Base-by-base conservation (phyloP, 805 yeast genomes). In the Ogataea thermomethanolica region DNA sequence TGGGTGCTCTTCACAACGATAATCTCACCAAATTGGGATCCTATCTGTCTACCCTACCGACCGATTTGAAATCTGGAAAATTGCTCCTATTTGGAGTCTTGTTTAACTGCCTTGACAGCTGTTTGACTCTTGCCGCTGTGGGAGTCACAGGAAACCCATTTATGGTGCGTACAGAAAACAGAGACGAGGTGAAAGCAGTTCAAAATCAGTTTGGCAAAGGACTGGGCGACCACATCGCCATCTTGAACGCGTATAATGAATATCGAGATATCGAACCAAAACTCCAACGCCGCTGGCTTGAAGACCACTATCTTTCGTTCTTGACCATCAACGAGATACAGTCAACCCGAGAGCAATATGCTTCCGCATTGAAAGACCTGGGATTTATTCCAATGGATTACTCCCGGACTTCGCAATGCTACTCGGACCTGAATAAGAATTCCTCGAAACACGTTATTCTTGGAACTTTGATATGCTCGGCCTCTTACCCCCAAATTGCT, bases 51-150 rank as follows among this genome's bases (percentile, higher is more conserved):
- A 68, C 82, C 54, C 67, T 91, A 44, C 99, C 99, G 1, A 79
- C 85, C 1, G 98, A 91, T 58, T 74, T 91, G 31, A 81, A 78
- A 45, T 83, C 88, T 34, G 96, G 95, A 7, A 91, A 91, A 53
- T 62, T 90, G 37, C 65, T 91, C 25, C 78, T 90, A 12, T 75
- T 79, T 45, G 89, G 95, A 1, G 78, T 91, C 30, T 73, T 90
- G 5, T 86, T 91, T 59, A 93, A 93, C 0, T 83, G 93, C 53
- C 64, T 90, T 7, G 90, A 86, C 20, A 65, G 74, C 13, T 82
- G 90, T 43, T 67, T 89, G n/a, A 78, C 93, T 0, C 65, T 87
- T n/a, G 91, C 95, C 0, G 78, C 96, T 0, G 70, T 88, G 2
- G 64, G 84, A 29, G 76, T 89, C 11, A 71, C 81, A 8, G 90